Conservation (phyloP, 805 yeast genomes). For the Candida ficus region DNA sequence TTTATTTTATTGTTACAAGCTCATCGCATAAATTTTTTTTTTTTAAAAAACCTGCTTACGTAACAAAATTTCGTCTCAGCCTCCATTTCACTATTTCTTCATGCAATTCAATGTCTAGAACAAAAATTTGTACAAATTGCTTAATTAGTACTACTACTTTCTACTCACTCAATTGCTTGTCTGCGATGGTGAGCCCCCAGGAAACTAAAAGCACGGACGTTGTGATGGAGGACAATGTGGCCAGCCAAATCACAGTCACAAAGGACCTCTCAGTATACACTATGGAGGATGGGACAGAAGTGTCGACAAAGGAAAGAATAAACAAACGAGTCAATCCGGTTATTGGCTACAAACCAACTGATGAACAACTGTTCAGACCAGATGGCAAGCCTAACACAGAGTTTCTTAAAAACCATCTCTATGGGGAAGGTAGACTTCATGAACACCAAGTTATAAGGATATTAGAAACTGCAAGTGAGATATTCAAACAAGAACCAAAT, state of each 20-base stretch:
- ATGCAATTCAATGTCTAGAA: no score
- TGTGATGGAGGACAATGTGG: no score
- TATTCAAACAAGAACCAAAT: slow-evolving; percentile 71
- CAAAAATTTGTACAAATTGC: no score
- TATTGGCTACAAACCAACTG: slow-evolving; percentile 56
- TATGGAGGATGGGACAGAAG: slow-evolving; percentile 45
- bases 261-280: slow-evolving; percentile 38
- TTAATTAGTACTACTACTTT: no score
- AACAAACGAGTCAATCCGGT: slow-evolving; percentile 59
- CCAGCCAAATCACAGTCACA: no score
- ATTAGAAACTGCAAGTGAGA: slow-evolving; percentile 55
- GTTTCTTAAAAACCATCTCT: slow-evolving; percentile 69
- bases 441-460: slow-evolving; percentile 69
- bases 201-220: no score
- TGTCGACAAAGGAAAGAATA: slow-evolving; percentile 47
- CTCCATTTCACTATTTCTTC: no score
- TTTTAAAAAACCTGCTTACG: background rate
- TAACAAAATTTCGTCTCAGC: no score
- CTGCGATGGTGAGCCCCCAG: no score
- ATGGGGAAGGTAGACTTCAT: slow-evolving; percentile 72
- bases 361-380: slow-evolving; percentile 57
- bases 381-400: slow-evolving; percentile 68
- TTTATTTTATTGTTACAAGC: no score
- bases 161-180: no score
- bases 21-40: slow-evolving; percentile 1